Evolutionary conservation across 2,329 filamentous ascomycete species (phyloP), one percentile per base, ranked within the genome.

Genomic region (Ceratocystis smalleyi): DNA sequence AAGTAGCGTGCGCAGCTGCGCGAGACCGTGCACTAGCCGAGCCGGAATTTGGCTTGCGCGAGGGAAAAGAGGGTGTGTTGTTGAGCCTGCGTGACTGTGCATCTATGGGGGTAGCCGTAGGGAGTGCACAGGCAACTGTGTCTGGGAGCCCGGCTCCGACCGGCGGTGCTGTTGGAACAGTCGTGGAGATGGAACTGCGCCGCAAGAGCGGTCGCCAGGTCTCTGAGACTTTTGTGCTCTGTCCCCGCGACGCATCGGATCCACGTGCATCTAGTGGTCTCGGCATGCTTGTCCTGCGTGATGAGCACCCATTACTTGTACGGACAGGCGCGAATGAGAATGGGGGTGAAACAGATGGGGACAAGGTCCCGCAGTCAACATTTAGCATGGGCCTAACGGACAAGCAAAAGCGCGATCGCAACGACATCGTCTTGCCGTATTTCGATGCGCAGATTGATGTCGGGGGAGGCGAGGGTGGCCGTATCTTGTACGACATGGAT

Each of bases 401-500:
- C 66, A 91, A 94, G 77, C 94, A 99, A 76, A 82, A 88, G 69
- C 80, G 81, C 68, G 92, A 95, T 61, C 79, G 94, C 30, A 92
- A 96, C 70, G 89, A 88, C 0, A 89, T 99, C 7, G 88, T 97
- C 49, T 73, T 97, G 73, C 94, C 94, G 17, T 97, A 99, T 73
- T 96, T 95, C 74, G 94, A 99, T 77, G 94, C 94, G 27, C 94
- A 99, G 79, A 89, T 84, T 63, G 87, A 86, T 59, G 81, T 84
- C 62, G 86, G 85, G 0, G 81, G 83, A 0, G 91, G 91, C 0
- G 90, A 95, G 70, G 92, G 94, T 3, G 94, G 94, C 0, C 81
- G 92, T 67, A 99, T 99, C 68, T 72, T 99, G 71, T 99, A 99
- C 73, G 92, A 97, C 70, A 95, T 97, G 88, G 92, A 91, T 1